Evolutionary conservation across 352 stramenopile genomes (phyloP), one percentile per base, ranked within the genome.

Genomic region (Phytophthora melonis): DNA sequence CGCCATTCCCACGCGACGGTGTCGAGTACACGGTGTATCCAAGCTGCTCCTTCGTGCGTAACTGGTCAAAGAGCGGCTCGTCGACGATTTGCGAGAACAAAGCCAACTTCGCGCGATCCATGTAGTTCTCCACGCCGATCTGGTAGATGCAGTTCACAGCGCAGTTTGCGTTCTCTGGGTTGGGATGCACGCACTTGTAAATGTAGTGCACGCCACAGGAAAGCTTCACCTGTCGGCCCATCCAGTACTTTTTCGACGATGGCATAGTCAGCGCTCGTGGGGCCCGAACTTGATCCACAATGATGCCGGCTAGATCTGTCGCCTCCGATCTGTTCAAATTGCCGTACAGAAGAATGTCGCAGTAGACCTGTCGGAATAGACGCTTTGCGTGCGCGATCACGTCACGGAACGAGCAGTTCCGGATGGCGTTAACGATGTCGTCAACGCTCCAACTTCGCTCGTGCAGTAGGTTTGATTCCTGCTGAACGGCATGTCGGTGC

Each of bases 1-100:
- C 68, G 23, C 77, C 85, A 34, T 83, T 78, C 5, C 77, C 68
- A 25, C 79, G 70, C 52, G 73, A 82, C 27, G 80, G 68, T 9
- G 74, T 88, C 47, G 76, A 93, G 50, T 92, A 93, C 50, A 93
- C 86, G 3, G 81, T 84, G 75, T 93, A 93, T 5, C 86, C 86
- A 23, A 93, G 79, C 59, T 93, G 86, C 55, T 93, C 86, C 39
- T 88, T 78, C 18, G 86, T 93, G 10, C 86, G 81, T 23, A 93
- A 66, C 47, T 86, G 76, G 58, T 90, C 75, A 56, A 93, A 93
- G 34, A 86, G 81, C 4, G 86, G 84, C 39, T 91, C 84, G 16
- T 83, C 76, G 14, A 90, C 73, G 34, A 93, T 66, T 63, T 89
- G 81, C n/a, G 73, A 82, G 45, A 93, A 81, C 66, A 93, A 72